Percentiles rank a stretch among this genome's conserved stretches.
Evolutionary conservation across 352 stramenopile species (phyloP).

Genomic region (Globisporangium abappressorium): DNA sequence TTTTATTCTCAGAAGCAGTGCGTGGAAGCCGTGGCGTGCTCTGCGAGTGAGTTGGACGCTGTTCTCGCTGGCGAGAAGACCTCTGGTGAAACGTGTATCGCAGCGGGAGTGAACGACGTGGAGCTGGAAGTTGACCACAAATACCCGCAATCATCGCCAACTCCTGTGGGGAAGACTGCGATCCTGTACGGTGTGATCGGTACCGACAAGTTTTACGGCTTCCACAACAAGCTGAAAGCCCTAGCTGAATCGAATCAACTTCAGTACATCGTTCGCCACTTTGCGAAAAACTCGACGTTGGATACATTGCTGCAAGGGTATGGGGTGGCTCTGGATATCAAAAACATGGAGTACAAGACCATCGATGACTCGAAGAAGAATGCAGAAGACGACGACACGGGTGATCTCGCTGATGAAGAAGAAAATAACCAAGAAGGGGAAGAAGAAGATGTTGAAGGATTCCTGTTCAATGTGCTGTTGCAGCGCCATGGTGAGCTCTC

Average conservation of each 20-base stretch:
- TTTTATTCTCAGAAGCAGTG: constrained; percentile 68
- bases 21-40: constrained; percentile 64
- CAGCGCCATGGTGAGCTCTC: constrained; percentile 41
- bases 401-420: constrained; percentile 23
- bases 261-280: constrained; percentile 85
- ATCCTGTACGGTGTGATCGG: constrained; percentile 87
- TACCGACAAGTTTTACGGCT: constrained; percentile 58
- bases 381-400: constrained; percentile 28
- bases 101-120: constrained; percentile 63
- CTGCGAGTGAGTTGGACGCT: constrained; percentile 38
- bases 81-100: constrained; percentile 44
- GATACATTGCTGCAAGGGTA: constrained; percentile 90
- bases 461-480: constrained; percentile 61
- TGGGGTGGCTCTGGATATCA: constrained; percentile 92
- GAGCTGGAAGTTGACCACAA: constrained; percentile 72
- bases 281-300: constrained; percentile 53
- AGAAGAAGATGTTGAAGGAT: constrained; percentile 63
- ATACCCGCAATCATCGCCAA: constrained; percentile 41
- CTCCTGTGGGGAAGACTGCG: constrained; percentile 33
- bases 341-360: constrained; percentile 97
- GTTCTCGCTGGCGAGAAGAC: constrained; percentile 26
- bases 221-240: constrained; percentile 64
- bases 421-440: constrained; percentile 32
- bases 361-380: constrained; percentile 89
- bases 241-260: constrained; percentile 54